Evolutionary conservation across 768 basidiomycete species (phyloP), one percentile per base, ranked within the genome.

Genomic region (Coprinellus aureogranulatus): DNA sequence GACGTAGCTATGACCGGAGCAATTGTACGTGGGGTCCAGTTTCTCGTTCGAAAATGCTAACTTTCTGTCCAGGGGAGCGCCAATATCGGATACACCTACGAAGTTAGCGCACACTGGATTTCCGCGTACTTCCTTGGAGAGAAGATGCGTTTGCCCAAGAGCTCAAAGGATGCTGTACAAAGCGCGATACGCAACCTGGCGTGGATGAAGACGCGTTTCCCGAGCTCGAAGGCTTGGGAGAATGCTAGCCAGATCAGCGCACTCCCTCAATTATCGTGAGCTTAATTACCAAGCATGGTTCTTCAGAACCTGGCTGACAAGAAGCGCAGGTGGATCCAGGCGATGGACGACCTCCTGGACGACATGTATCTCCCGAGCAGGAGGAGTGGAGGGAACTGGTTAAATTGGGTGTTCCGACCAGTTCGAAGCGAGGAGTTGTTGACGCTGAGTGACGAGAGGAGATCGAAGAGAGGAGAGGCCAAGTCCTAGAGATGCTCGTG

Each of bases 1-100:
- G 86, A 88, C 64, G 84, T 89, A 58, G 87, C 84, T 0, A 77
- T 88, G 44, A 85, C 82, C 39, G 87, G 86, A 11, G 82, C 85
- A 16, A 62, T 82, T 23, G 87, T 87, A 70, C 39, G 79, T 68
- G 4, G 34, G 20, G n/a, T 34, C 30, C 28, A 12, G 20, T 8
- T 5, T n/a, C 42, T 44, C 18, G 18, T 0, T 72, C 74, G 46
- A 75, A 74, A 64, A 60, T 83, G n/a, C 59, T 68, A 10, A 28
- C 27, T 37, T 18, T 52, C 18, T 28, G 28, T 20, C 12, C 57
- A 87, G 87, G 80, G 84, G 61, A 77, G 81, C 0, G 72, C 81
- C 0, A 83, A 85, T 63, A 75, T 75, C 34, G 81, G 83, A 14
- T 85, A 86, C 55, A 69, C 75, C 0, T 77, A 63, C 54, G 86